Conservation (phyloP, 495 filamentous ascomycete species). For the Hypoxylon rickii region DNA sequence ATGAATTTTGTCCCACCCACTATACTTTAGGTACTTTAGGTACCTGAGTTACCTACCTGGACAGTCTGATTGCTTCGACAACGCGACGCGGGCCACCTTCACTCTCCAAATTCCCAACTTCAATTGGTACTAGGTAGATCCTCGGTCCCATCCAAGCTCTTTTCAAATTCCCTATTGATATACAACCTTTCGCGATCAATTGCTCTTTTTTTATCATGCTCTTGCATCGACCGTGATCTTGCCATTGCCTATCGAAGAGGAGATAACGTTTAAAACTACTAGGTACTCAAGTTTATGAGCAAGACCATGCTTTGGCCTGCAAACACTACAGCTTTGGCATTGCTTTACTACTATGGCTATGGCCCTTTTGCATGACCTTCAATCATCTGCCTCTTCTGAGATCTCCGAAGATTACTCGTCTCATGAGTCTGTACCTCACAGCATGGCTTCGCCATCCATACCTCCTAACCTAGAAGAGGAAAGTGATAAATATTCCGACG, state of each 20-base stretch:
- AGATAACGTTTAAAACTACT: no score
- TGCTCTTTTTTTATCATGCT: slow-evolving; percentile 5
- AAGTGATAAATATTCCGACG: slow-evolving; percentile 58
- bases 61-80: no score
- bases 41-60: no score
- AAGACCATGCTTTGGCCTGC: slow-evolving; percentile 13
- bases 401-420: slow-evolving; percentile 14
- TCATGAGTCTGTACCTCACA: slow-evolving; percentile 11
- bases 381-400: slow-evolving; percentile 20
- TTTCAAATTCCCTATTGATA: background rate
- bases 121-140: background rate
- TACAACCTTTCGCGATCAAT: slow-evolving; percentile 35
- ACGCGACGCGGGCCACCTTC: slow-evolving; percentile 1
- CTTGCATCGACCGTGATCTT: slow-evolving; percentile 1
- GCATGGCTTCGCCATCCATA: slow-evolving; percentile 11
- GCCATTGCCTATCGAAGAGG: background rate
- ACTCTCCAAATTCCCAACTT: background rate
- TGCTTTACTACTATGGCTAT: slow-evolving; percentile 22
- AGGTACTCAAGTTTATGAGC: background rate
- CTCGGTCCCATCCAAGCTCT: background rate
- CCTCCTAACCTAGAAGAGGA: slow-evolving; percentile 8
- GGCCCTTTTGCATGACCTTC: slow-evolving; percentile 17
- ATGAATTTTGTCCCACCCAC: no score
- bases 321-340: slow-evolving; percentile 1
- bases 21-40: no score